Base-by-base conservation (phyloP, 805 yeast genomes). In the Aciculoconidium aculeatum region DNA sequence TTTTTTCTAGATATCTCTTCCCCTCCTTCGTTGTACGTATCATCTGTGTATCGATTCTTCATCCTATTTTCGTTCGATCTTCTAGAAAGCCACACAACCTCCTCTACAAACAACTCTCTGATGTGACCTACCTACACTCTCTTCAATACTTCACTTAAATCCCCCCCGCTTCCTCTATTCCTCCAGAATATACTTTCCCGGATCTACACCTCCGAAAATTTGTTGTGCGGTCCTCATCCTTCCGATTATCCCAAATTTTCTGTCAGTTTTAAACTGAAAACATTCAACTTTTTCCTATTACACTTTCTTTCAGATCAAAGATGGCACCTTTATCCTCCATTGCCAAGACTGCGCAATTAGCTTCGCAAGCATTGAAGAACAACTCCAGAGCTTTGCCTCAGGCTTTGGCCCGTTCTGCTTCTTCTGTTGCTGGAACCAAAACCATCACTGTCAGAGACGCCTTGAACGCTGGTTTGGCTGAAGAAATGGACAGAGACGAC, bases 361-460 rank as follows among this genome's bases (percentile, higher is more conserved):
- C 65, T 32, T 56, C 63, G 10, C 45, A 46, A 31, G 61, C 62
- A 17, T 41, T 60, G 30, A 58, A 50, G 42, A 27, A 26, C 26
- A 22, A 26, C n/a, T 31, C 41, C 23, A 42, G 52, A 41, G 28
- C 45, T 15, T 28, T 53, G 24, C 36, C 40, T 7, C 61, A 53
- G 39, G 54, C 61, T 14, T 34, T 55, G 36, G 35, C 49, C 22
- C 36, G 53, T 23, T 44, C 56, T 28, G 73, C 74, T 6, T 64
- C 73, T 6, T 55, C 67, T 7, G 51, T 72, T 12, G 53, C 77
- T 15, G 79, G 74, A 40, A 61, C 77, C 21, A 63, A 67, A 31
- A 62, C 67, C 37, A 74, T 90, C 73, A 85, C 97, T 10, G 96
- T 92, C 35, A 82, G 99, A 72, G 99, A 92, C 49, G 99, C 98